Conservation (phyloP, 176 grass and related monocot species). For the Hsuehochloa calcarea region DNA sequence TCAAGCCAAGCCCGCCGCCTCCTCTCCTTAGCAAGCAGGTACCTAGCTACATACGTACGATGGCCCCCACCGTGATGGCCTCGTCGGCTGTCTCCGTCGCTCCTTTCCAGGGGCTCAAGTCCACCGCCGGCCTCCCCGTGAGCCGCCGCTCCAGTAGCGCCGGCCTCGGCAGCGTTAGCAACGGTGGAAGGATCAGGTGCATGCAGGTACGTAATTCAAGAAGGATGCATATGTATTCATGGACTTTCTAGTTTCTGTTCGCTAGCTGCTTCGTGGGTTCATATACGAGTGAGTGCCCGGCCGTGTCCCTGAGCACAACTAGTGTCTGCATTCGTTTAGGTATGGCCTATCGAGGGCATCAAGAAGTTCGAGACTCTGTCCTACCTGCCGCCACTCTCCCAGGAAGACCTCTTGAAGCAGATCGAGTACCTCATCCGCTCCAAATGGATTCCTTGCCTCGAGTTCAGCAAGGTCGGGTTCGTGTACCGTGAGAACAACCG, state of each 20-base stretch:
- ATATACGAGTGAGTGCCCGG: neutral
- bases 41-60: neutral
- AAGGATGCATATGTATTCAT: no score
- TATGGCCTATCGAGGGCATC: slow-evolving; percentile 53
- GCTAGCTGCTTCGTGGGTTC: neutral
- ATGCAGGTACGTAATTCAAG: slow-evolving; percentile 65
- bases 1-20: neutral
- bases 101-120: slow-evolving; percentile 58
- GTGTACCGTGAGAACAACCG: slow-evolving; percentile 49
- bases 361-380: slow-evolving; percentile 96
- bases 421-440: slow-evolving; percentile 68
- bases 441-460: slow-evolving; percentile 71
- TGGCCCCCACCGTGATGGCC: slow-evolving; percentile 61
- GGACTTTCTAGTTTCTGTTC: neutral
- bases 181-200: slow-evolving; percentile 62
- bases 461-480: slow-evolving; percentile 65
- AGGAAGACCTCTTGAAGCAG: slow-evolving; percentile 61
- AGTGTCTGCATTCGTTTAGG: slow-evolving; percentile 20
- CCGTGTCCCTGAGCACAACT: neutral
- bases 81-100: slow-evolving; percentile 50
- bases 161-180: slow-evolving; percentile 49
- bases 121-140: slow-evolving; percentile 31
- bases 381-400: slow-evolving; percentile 49
- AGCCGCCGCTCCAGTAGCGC: slow-evolving; percentile 28
- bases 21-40: neutral